Conservation (phyloP, 2,329 filamentous ascomycete species). For the Thyridium curvatum region DNA sequence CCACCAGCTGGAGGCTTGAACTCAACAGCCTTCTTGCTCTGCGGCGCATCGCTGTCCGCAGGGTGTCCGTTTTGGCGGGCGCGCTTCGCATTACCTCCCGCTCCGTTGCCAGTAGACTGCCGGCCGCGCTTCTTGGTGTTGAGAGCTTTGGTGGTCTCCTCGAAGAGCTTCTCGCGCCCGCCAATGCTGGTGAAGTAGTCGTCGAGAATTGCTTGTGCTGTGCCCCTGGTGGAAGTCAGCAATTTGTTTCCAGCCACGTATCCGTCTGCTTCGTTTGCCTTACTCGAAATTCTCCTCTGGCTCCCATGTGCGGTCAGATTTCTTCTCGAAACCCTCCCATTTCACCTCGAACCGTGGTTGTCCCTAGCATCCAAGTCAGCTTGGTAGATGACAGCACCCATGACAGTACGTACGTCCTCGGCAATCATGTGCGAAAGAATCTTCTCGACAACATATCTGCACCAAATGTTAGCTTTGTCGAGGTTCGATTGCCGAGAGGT, state of each 20-base stretch:
- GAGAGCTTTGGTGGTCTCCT: conserved; percentile 41
- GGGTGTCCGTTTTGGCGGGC: conserved; percentile 44
- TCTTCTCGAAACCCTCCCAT: conserved; percentile 72
- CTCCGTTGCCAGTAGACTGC: conserved; percentile 28
- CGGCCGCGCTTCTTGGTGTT: conserved; percentile 54
- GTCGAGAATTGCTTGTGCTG: conserved; percentile 52
- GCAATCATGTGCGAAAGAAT: conserved; percentile 62
- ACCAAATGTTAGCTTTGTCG: too few species aligned
- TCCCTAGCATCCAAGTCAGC: conserved; percentile 27
- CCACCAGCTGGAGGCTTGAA: conserved; percentile 67
- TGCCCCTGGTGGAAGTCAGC: conserved; percentile 34
- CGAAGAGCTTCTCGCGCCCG: conserved; percentile 51
- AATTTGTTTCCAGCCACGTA: neutral
- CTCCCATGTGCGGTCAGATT: conserved; percentile 71
- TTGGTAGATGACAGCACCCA: neutral
- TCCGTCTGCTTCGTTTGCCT: too few species aligned
- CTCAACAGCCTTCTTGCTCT: conserved; percentile 28
- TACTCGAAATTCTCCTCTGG: conserved; percentile 64
- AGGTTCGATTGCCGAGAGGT: too few species aligned
- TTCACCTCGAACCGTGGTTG: conserved; percentile 63
- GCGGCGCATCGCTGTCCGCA: conserved; percentile 39
- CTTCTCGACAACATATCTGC: conserved; percentile 67
- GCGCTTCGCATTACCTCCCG: conserved; percentile 35
- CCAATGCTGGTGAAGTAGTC: conserved; percentile 60
- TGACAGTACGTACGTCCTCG: conserved; percentile 36